A percentile compares a stretch with the other conserved stretches of the same genome.
These are phyloP conservation scores for Closterium sp. DNA, from an alignment of 139 green algal genomes.

Conservation along the genomic window DNA sequence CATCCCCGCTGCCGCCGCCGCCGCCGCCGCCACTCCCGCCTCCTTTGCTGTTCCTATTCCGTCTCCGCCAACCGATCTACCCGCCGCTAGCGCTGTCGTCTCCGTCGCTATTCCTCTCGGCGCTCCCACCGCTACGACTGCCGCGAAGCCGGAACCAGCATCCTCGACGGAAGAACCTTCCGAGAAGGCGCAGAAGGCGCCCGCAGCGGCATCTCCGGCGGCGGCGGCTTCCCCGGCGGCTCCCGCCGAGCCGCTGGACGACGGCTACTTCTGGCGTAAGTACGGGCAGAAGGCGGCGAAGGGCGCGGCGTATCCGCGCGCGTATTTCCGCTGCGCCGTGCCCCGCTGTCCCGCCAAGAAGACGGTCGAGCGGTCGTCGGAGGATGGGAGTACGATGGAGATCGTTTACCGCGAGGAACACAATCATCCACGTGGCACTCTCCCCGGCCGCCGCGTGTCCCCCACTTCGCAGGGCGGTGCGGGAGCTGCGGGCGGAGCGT, in stretches of 20 bases:
- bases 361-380: conserved; percentile 41
- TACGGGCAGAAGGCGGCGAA: conserved; percentile 60
- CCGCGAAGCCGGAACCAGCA: background rate
- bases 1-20: background rate
- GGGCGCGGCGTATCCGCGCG: conserved; percentile 38
- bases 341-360: conserved; percentile 47
- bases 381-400: background rate
- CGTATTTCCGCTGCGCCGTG: conserved; percentile 54
- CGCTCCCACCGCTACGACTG: background rate
- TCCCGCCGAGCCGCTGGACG: background rate
- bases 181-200: background rate
- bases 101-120: background rate
- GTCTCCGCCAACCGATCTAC: background rate
- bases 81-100: background rate
- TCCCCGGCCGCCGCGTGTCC: background rate
- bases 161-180: too few species aligned
- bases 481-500: background rate
- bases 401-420: conserved; percentile 43
- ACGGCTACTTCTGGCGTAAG: conserved; percentile 58
- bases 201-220: background rate
- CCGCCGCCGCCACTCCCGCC: background rate
- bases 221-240: too few species aligned
- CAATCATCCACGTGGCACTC: conserved; percentile 15
- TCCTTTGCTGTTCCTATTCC: background rate
- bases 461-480: background rate